Base-by-base conservation (phyloP, 2,329 filamentous ascomycete species). In the Fusarium sp. region DNA sequence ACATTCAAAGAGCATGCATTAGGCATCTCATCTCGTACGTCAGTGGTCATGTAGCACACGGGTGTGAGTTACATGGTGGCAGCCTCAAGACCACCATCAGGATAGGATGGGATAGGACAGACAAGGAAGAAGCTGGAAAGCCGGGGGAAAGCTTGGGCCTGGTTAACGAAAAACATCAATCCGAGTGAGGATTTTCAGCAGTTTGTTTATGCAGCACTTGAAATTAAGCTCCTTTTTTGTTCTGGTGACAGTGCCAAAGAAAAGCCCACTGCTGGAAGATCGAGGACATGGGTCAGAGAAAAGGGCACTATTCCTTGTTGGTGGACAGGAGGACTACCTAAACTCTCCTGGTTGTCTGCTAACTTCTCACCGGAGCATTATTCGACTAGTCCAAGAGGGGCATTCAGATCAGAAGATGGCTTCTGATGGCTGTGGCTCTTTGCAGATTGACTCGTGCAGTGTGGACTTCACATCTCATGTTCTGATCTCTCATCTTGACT, bases 41-140 rank as follows among this genome's bases (percentile, higher is more conserved):
- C 68, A 71, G 56, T 55, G 62, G 50, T 38, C 65, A 69, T 63
- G 62, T 58, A 54, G 44, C 42, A 65, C 60, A 50, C 55, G 42
- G 52, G 33, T 55, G 67, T 39, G 65, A 36, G 62, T 59, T 63
- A 55, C 52, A 71, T 71, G 52, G 62, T 54, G 67, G 42, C 39
- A 70, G 45, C 61, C 46, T 56, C 50, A 46, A 60, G 39, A 58
- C 52, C 50, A 45, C 41, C 52, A 46, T 36, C 35, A 57, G 33
- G 35, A 58, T 50, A 35, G 47, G n/a, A 50, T 50, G 47, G 47
- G 20, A 50, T 17, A 35, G 31, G 44, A 60, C 10, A 33, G n/a
- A 39, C 50, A 70, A 50, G 65, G 65, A 70, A 62, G 46, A 72
- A 44, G 60, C 55, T 56, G 65, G 62, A 72, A 71, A 69, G 70